Evolutionary conservation across 306 rosid genomes (phyloP), one percentile per base, ranked within the genome.

Genomic region (Begonia masoniana): DNA sequence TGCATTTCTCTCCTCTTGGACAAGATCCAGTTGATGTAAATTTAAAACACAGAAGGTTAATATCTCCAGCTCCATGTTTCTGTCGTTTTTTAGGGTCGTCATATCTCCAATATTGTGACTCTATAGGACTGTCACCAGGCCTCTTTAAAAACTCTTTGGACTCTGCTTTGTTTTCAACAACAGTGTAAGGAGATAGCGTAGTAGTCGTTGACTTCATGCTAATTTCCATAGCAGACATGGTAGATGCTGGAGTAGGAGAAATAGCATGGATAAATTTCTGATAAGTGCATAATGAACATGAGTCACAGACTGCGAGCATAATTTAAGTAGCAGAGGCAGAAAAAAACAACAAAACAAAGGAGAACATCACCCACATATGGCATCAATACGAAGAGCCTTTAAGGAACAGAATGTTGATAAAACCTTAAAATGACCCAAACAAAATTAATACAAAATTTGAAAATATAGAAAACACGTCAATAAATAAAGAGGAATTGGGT

Each of bases 221-320:
- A 77, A 91, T 75, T 62, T 91, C 96, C 15, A 76, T 24, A 23
- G 88, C 83, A 70, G 92, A 76, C 94, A 91, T 86, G 61, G 72
- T 62, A 52, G 96, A 78, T 49, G 96, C 87, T 50, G 96, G 99
- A 49, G 80, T 77, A 8, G 99, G 99, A 72, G 99, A 83, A 68
- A 91, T 43, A 43, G 99, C 99, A 73, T 83, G 96, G 73, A 91
- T 79, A 81, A 91, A 91, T 74, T 91, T 91, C 99, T 86, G 96
- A 48, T 65, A 71, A 62, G 67, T 46, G 76, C 49, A 49, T 41
- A 58, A 26, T 43, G 41, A 35, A 65, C 43, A 57, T 43, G 53
- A 56, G 68, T 54, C 62, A 76, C 41, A 31, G 39, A 7, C 39
- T 31, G 39, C 39, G 39, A 31, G 39, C 39, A 31, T 31, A 31